Conservation (phyloP, 148 eudicot species). For the Salicornia ramosissima region DNA sequence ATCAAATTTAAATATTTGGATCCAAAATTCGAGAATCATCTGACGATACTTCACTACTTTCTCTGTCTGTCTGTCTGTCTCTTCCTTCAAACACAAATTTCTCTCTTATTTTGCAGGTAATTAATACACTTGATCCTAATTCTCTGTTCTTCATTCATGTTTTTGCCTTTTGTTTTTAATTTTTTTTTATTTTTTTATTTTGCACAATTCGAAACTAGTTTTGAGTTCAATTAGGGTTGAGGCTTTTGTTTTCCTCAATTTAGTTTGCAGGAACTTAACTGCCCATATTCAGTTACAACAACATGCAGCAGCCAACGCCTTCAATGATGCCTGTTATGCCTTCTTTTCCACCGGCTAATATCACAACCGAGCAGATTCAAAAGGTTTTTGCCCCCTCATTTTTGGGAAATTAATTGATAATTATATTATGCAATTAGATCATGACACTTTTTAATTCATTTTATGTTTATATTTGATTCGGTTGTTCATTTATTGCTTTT, state of each 20-base stretch:
- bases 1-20: too few relatives aligned
- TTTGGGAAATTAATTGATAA: background rate
- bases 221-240: slow-evolving; percentile 13
- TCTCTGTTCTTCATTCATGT: background rate
- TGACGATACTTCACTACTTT: slow-evolving; percentile 4
- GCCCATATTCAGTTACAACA: background rate
- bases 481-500: background rate
- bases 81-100: background rate
- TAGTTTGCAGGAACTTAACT: background rate
- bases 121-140: too few relatives aligned
- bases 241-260: slow-evolving; percentile 12
- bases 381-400: slow-evolving; percentile 40
- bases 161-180: background rate
- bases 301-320: slow-evolving; percentile 62
- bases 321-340: slow-evolving; percentile 59
- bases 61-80: background rate
- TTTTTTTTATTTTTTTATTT: too few relatives aligned
- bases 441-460: background rate
- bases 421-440: too few relatives aligned
- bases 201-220: too few relatives aligned
- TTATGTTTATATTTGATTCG: background rate
- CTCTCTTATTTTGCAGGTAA: too few relatives aligned
- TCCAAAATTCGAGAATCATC: background rate
- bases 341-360: slow-evolving; percentile 57
- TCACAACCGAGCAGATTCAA: slow-evolving; percentile 96